Percentiles rank a stretch among this genome's conserved stretches.
Conservation (phyloP, 2,329 filamentous ascomycete species). For the Botryosphaeria dothidea region DNA sequence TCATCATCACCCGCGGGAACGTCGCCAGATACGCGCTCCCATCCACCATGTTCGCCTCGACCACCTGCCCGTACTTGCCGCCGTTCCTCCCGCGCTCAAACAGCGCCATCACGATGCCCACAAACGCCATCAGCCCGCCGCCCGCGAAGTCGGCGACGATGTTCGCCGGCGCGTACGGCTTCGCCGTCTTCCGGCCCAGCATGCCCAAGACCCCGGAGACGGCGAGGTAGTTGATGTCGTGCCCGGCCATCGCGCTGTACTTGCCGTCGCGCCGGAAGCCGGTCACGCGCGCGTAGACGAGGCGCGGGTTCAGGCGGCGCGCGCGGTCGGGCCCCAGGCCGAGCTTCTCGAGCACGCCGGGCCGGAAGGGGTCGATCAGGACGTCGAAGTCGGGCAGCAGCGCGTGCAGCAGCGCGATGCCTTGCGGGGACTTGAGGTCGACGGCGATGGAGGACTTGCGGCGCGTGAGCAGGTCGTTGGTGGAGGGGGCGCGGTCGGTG, state of each 20-base stretch:
- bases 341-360: conserved; percentile 83
- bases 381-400: conserved; percentile 69
- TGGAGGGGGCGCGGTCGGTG: conserved; percentile 46
- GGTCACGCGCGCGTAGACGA: conserved; percentile 84
- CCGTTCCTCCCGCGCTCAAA: conserved; percentile 65
- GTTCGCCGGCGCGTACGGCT: conserved; percentile 79
- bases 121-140: conserved; percentile 78
- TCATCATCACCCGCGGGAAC: conserved; percentile 70
- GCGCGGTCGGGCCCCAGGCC: conserved; percentile 73
- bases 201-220: conserved; percentile 78
- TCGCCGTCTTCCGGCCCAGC: conserved; percentile 69
- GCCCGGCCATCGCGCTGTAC: conserved; percentile 85
- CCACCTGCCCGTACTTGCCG: conserved; percentile 73
- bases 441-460: conserved; percentile 80
- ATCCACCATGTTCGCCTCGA: conserved; percentile 97
- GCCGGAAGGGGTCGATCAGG: conserved; percentile 90
- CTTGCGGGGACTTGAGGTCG: conserved; percentile 70
- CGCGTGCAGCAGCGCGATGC: conserved; percentile 65
- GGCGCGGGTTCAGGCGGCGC: conserved; percentile 65
- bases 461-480: conserved; percentile 73
- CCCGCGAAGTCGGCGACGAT: conserved; percentile 90
- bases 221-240: conserved; percentile 96
- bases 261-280: conserved; percentile 82
- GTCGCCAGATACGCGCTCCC: conserved; percentile 76
- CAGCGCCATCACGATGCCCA: conserved; percentile 80